Base-by-base conservation (phyloP, 306 rosid genomes). In the Cicer chorassanicum region DNA sequence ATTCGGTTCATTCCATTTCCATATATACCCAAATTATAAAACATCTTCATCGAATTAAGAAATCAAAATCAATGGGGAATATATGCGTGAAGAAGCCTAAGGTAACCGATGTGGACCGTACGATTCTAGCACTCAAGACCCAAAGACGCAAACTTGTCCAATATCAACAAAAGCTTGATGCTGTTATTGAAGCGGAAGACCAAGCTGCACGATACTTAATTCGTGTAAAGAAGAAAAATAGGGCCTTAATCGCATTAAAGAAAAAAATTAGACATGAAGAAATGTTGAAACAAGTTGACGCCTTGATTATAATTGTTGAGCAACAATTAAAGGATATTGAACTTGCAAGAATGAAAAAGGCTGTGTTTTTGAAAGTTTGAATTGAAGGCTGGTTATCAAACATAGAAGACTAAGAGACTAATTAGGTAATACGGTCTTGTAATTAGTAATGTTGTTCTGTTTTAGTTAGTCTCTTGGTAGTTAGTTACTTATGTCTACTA, bases 101-200 rank as follows among this genome's bases (percentile, higher is more conserved):
- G 86, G 85, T 94, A 74, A 91, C 98, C 0, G 98, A 94, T 1
- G 97, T 94, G 0, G 98, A 94, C 87, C 91, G 89, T 81, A 97
- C 98, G 29, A 94, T 94, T 76, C 97, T 94, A 59, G 74, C 96
- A 14, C 97, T 94, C 79, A 91, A 94, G 85, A 94, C 98, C 56
- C 98, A 94, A 81, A 84, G 97, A 72, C 94, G 97, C 82, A 94
- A 88, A 71, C 97, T 94, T 65, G 98, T 86, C 46, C 96, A 88
- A 78, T 94, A 94, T 75, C 97, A 94, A 66, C 97, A 91, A 74
- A 90, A 93, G 97, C 96, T 94, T 39, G 98, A 94, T 74, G 86
- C 87, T 73, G 97, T 94, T 71, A 90, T 94, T 70, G 98, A 94
- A 86, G 97, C 98, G 62, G 96, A 90, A 81, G 91, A 88, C 84